These are phyloP conservation scores for Phytophthora pistaciae DNA, from an alignment of 352 stramenopile genomes.

Conservation along the genomic window DNA sequence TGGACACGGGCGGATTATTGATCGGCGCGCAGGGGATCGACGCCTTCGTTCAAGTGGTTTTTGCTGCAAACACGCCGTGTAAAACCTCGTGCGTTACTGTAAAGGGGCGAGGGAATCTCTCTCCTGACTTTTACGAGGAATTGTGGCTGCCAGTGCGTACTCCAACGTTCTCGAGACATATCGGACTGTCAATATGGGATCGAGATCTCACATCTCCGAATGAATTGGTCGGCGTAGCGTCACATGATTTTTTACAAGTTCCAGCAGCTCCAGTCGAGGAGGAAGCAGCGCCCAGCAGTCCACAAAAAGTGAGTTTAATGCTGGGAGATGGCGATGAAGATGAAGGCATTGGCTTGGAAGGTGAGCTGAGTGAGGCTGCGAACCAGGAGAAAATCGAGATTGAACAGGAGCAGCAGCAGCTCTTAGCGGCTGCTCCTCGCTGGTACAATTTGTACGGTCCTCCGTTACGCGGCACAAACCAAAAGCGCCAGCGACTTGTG, in stretches of 20 bases:
- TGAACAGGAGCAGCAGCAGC: constrained; percentile 21
- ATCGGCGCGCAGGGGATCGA: constrained; percentile 77
- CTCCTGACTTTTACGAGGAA: constrained; percentile 79
- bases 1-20: constrained; percentile 60
- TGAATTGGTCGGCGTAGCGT: constrained; percentile 76
- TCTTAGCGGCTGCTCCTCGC: constrained; percentile 30
- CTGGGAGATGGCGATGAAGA: constrained; percentile 20
- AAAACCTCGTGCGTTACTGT: constrained; percentile 68
- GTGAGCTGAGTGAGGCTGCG: constrained; percentile 3
- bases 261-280: constrained; percentile 8
- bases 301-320: constrained; percentile 12
- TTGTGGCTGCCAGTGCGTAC: constrained; percentile 88
- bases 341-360: not conserved
- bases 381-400: constrained; percentile 16
- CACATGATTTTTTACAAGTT: constrained; percentile 79
- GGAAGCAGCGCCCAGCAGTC: not conserved
- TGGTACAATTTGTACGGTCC: constrained; percentile 92
- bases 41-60: constrained; percentile 80
- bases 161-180: constrained; percentile 76
- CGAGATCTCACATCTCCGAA: constrained; percentile 74
- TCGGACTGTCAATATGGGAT: constrained; percentile 86
- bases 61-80: constrained; percentile 58
- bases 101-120: constrained; percentile 58
- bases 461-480: constrained; percentile 63
- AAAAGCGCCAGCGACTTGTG: constrained; percentile 58